Evolutionary conservation across 1,284 basidiomycete genomes (phyloP).

Genomic region (Ganoderma sp.): DNA sequence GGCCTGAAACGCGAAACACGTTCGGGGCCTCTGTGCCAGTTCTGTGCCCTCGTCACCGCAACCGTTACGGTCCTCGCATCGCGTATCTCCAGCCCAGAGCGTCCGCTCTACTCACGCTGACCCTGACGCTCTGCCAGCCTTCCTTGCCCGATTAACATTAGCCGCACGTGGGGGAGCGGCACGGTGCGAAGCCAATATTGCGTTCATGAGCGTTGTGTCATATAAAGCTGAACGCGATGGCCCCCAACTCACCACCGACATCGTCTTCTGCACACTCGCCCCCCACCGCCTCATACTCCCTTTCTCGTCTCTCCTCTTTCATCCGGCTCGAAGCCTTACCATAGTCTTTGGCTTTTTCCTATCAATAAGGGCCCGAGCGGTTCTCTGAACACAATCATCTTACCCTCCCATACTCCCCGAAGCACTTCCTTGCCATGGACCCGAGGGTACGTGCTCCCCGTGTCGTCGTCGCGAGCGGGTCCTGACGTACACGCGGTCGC

Average conservation of each 20-base stretch:
- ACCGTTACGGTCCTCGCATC: conserved; percentile 10
- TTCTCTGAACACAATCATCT: conserved; percentile 11
- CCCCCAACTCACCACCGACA: neutral
- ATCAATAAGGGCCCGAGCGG: conserved; percentile 18
- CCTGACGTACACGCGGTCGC: neutral
- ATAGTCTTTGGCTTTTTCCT: conserved; percentile 19
- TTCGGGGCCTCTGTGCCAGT: conserved; percentile 18
- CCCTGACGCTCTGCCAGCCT: neutral
- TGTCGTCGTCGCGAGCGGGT: neutral
- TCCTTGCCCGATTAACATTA: conserved; percentile 11
- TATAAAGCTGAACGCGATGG: conserved; percentile 15
- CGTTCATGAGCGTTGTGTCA: conserved; percentile 10
- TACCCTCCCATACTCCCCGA: conserved; percentile 12
- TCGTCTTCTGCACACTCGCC: neutral
- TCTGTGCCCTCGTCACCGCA: conserved; percentile 11
- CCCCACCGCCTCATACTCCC: conserved; percentile 4
- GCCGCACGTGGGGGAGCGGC: neutral
- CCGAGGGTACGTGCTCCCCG: conserved; percentile 17
- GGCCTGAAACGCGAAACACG: conserved; percentile 34
- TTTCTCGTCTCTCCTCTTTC: conserved; percentile 12
- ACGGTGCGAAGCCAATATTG: conserved; percentile 14
- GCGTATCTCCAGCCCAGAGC: neutral
- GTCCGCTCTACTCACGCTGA: neutral
- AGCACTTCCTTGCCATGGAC: conserved; percentile 17
- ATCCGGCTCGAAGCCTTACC: conserved; percentile 18